These are phyloP conservation scores for Psilocybe cyanescens DNA, from an alignment of 768 basidiomycete species.

Conservation along the genomic window DNA sequence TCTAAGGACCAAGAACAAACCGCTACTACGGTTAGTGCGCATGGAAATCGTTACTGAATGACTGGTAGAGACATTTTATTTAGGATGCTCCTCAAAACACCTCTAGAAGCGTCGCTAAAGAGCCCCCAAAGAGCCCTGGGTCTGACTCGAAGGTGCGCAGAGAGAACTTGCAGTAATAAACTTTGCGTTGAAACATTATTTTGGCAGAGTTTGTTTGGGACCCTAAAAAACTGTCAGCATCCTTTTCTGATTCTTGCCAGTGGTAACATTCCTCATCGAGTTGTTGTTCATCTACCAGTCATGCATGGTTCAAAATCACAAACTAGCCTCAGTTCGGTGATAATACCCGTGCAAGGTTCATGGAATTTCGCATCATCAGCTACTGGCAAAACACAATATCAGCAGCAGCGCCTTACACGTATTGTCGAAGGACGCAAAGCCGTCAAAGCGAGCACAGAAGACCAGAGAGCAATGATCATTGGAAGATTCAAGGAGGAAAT, in stretches of 20 bases:
- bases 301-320: constrained; percentile 3
- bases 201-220: background rate
- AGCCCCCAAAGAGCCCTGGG: constrained; percentile 7
- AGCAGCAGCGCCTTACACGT: constrained; percentile 37
- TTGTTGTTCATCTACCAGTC: background rate
- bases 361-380: constrained; percentile 40
- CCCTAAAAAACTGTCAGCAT: constrained; percentile 3
- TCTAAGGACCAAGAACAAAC: constrained; percentile 29
- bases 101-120: background rate
- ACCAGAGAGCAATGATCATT: constrained; percentile 36
- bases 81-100: background rate
- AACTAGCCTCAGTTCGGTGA: background rate
- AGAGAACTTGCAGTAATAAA: background rate
- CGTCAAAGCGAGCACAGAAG: constrained; percentile 33
- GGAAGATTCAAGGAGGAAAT: constrained; percentile 40
- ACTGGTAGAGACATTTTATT: background rate
- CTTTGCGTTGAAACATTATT: background rate
- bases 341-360: constrained; percentile 29
- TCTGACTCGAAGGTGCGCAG: background rate
- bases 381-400: constrained; percentile 32
- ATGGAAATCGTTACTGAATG: background rate
- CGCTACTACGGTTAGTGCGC: background rate
- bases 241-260: background rate
- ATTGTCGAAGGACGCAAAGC: constrained; percentile 43
- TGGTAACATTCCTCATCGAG: background rate